Conservation (phyloP, 305 asterid genomes). For the Fraxinus sp. region DNA sequence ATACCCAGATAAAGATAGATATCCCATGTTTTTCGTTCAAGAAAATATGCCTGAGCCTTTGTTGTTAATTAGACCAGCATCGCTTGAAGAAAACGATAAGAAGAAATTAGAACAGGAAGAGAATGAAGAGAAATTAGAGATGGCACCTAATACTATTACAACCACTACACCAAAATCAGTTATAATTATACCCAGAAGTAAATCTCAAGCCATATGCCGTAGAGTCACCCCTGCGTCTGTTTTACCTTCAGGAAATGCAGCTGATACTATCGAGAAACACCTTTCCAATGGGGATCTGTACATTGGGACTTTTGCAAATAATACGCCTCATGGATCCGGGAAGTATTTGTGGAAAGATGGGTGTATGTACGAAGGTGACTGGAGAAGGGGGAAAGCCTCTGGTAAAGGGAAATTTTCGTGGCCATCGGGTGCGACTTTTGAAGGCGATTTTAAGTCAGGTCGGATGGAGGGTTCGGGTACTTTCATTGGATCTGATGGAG, state of each 20-base stretch:
- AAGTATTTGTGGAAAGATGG: conserved; percentile 82
- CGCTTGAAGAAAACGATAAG: conserved; percentile 25
- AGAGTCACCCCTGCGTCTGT: conserved; percentile 52
- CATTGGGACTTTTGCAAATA: conserved; percentile 52
- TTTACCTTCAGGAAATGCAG: conserved; percentile 10
- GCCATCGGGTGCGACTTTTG: conserved; percentile 77
- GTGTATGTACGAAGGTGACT: conserved; percentile 78
- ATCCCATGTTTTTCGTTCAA: neutral
- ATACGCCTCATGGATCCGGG: conserved; percentile 71
- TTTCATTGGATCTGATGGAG: conserved; percentile 1
- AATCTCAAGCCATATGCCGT: conserved; percentile 61
- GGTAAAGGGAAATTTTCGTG: conserved; percentile 70
- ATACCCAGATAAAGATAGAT: neutral
- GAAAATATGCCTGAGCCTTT: conserved; percentile 50
- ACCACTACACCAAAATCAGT: conserved; percentile 62
- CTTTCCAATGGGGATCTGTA: conserved; percentile 80
- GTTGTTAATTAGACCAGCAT: conserved; percentile 20
- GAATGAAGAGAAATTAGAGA: conserved; percentile 22
- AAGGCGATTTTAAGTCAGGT: conserved; percentile 76
- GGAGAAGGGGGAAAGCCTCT: conserved; percentile 75
- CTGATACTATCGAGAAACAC: conserved; percentile 41
- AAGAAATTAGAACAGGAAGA: conserved; percentile 26
- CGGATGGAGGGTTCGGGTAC: conserved; percentile 60
- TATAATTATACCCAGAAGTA: conserved; percentile 53
- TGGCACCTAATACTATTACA: conserved; percentile 28